phyloP scores from a whole-genome alignment of 2,329 filamentous ascomycete genomes.

The Pseudomassariella vexata region DNA sequence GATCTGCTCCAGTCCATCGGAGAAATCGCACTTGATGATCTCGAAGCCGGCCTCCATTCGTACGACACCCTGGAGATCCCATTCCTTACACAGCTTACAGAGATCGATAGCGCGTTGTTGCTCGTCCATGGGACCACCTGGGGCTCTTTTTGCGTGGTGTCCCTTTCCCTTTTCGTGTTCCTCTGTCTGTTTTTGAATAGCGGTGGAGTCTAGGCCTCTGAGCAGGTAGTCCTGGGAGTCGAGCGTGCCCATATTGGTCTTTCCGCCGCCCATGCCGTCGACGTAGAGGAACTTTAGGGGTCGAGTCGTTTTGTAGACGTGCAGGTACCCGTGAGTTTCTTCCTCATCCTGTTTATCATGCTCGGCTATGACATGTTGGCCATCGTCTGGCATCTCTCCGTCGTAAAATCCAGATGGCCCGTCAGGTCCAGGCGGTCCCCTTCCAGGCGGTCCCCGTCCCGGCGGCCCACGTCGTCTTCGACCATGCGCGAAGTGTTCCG shows the following conservation, averaged over 20 bases:
- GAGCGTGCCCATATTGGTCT: slow-evolving; percentile 46
- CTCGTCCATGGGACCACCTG: slow-evolving; percentile 26
- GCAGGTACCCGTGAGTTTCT: slow-evolving; percentile 38
- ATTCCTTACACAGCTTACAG: slow-evolving; percentile 37
- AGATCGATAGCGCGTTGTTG: slow-evolving; percentile 34
- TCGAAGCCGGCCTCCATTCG: slow-evolving; percentile 55
- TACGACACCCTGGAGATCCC: slow-evolving; percentile 49
- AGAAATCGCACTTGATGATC: slow-evolving; percentile 41
- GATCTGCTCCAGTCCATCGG: slow-evolving; percentile 8
- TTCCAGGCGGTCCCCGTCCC: background rate
- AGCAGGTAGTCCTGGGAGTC: slow-evolving; percentile 48
- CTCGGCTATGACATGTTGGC: no score
- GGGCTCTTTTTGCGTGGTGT: background rate
- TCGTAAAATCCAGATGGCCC: background rate
- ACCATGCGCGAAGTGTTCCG: slow-evolving; percentile 43
- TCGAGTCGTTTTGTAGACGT: slow-evolving; percentile 44
- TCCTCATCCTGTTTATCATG: no score
- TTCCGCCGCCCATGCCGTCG: slow-evolving; percentile 53
- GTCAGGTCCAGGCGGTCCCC: background rate
- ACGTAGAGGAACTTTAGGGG: slow-evolving; percentile 47
- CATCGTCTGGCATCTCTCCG: background rate
- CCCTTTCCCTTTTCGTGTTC: background rate
- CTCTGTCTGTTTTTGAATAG: no score
- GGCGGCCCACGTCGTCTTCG: slow-evolving; percentile 2
- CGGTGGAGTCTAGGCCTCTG: slow-evolving; percentile 18